Percentiles rank a stretch among this genome's conserved stretches.
phyloP scores from a whole-genome alignment of 2,329 filamentous ascomycete genomes.

The Juglanconis sp. region DNA sequence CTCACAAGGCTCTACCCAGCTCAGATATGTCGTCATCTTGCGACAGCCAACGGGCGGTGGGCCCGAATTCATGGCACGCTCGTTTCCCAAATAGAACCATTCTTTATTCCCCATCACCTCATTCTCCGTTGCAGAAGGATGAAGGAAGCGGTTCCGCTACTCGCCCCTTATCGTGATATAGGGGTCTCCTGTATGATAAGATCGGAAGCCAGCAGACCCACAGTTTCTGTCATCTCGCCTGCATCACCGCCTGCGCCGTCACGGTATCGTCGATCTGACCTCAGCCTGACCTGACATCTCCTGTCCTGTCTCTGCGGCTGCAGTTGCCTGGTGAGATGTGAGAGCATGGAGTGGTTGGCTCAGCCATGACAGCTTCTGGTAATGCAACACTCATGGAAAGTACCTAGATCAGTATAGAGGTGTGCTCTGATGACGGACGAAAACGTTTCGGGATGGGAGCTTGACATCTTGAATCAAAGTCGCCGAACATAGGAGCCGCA shows the following conservation, averaged over 20 bases:
- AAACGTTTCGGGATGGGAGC: neutral
- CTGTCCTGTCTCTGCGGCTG: neutral
- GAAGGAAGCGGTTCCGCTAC: neutral
- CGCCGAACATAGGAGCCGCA: neutral
- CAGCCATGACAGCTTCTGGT: neutral
- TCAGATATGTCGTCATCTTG: too few relatives aligned
- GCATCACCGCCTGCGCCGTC: neutral
- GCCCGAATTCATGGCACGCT: too few relatives aligned
- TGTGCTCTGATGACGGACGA: neutral
- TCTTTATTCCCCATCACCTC: neutral
- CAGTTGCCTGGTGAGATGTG: neutral
- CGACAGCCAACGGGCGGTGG: too few relatives aligned
- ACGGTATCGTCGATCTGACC: conserved; percentile 1
- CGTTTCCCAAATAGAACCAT: too few relatives aligned
- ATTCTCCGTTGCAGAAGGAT: neutral
- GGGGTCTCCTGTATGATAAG: conserved; percentile 9
- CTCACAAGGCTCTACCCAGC: too few relatives aligned
- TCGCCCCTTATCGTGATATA: conserved; percentile 8
- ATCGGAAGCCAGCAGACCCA: neutral
- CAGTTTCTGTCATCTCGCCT: conserved; percentile 6
- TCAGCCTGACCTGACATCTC: neutral
- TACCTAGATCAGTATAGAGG: neutral
- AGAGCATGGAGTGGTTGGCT: neutral
- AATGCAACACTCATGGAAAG: neutral
- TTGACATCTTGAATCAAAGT: neutral